A percentile compares a stretch with the other conserved stretches of the same genome.
phyloP scores from a whole-genome alignment of 2,329 filamentous ascomycete species.

The Zymoseptoria brevis region DNA sequence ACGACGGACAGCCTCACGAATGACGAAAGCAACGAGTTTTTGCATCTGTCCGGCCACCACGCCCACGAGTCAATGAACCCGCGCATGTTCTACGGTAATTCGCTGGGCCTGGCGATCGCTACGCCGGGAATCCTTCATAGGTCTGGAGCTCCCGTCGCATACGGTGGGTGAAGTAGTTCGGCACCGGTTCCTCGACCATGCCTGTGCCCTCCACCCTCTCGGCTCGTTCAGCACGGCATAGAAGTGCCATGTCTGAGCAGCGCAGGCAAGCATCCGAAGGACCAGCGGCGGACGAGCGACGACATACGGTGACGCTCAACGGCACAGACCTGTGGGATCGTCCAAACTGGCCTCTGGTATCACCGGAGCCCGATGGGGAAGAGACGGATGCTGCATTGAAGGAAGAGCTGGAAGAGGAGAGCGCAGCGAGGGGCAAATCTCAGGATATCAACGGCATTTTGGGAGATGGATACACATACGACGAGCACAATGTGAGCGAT shows the following conservation, averaged over 20 bases:
- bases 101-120: not conserved
- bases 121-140: not conserved
- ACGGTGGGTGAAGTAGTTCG: not conserved
- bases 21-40: not conserved
- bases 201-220: not conserved
- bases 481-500: conserved; percentile 19
- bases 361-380: conserved; percentile 1
- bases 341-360: conserved; percentile 23
- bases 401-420: conserved; percentile 13
- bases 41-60: not conserved
- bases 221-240: not conserved
- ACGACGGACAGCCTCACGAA: not conserved
- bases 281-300: conserved; percentile 18
- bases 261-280: not conserved
- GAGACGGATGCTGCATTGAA: conserved; percentile 11
- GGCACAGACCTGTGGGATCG: conserved; percentile 23
- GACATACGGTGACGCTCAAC: conserved; percentile 22
- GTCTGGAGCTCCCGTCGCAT: not conserved
- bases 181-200: not conserved
- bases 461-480: conserved; percentile 13
- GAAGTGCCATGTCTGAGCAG: not conserved
- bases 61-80: not conserved
- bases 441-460: conserved; percentile 15
- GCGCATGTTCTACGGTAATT: not conserved
- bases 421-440: conserved; percentile 15